These are phyloP conservation scores for Hygrophila difformis DNA, from an alignment of 257 asterid genomes.

Conservation along the genomic window DNA sequence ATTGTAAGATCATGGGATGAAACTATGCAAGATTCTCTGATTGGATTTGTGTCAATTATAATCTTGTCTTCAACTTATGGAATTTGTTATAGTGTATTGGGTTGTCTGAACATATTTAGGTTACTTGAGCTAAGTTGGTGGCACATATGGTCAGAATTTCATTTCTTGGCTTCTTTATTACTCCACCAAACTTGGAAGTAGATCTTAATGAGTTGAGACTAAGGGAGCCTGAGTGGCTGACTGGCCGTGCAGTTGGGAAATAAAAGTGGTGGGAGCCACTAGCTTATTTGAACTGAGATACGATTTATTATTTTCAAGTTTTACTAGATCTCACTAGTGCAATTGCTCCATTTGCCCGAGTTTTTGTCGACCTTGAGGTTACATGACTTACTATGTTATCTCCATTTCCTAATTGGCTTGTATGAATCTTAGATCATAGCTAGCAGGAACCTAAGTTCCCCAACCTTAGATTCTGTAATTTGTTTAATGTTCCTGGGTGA, in stretches of 20 bases:
- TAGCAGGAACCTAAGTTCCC: no score
- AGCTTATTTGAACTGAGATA: not conserved
- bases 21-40: not conserved
- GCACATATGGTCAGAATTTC: conserved; percentile 4
- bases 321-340: no score
- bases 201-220: not conserved
- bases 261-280: not conserved
- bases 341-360: no score
- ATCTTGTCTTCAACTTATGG: conserved; percentile 4
- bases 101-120: not conserved
- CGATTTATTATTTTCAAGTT: no score
- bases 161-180: not conserved
- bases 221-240: not conserved
- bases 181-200: not conserved
- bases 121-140: conserved; percentile 8
- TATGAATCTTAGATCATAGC: no score
- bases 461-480: no score
- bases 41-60: not conserved
- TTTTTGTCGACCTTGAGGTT: no score
- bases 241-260: not conserved
- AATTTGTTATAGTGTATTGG: conserved; percentile 1
- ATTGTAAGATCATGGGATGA: conserved; percentile 3
- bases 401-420: no score
- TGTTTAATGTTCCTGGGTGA: conserved; percentile 5
- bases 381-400: no score